Base-by-base conservation (phyloP, 2,329 filamentous ascomycete genomes). In the Exophiala bonariae region DNA sequence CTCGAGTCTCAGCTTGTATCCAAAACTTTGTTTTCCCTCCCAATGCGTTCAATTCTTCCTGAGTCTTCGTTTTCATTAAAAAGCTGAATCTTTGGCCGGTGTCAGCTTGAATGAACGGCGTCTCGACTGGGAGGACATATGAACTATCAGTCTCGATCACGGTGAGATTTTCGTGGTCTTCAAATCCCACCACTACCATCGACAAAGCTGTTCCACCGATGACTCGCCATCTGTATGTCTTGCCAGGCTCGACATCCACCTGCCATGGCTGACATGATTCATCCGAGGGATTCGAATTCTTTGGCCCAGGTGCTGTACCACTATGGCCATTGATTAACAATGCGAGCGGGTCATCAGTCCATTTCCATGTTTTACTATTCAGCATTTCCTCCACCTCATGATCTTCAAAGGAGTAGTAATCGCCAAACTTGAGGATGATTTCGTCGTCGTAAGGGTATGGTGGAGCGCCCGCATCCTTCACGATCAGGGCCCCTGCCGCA, bases 361-460 rank as follows among this genome's bases (percentile, higher is more conserved):
- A 86, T 6, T 62, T 59, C 50, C 84, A 79, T 0, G 79, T 77
- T 2, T 61, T 63, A 1, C 66, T 68, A 0, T 63, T 56, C 1
- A 86, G 66, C 0, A 76, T 79, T 0, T 66, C 49, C 45, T 77
- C 74, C 20, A 87, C 76, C 0, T 63, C 60, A 0, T 68, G 47
- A 50, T 86, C 81, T 1, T 73, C 72, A 41, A 76, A 73, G 28
- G 69, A 70, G 61, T 79, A 86, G 54, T 78, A 76, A 53, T 87
- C 83, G 3, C 73, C 69, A 2, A 85, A 63, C 9, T 73, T 61
- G 2, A 86, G 47, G 2, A 79, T 72, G 0, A 76, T 69, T 19
- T 87, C 83, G 2, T 79, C 82, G 45, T 86, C 80, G 54, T 84
- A 86, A 0, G 73, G 32, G 52, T 83, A 85, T 0, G 82, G 82